Evolutionary conservation across 371 early-diverging fungal species (phyloP).

Genomic region (Mortierella sp.): DNA sequence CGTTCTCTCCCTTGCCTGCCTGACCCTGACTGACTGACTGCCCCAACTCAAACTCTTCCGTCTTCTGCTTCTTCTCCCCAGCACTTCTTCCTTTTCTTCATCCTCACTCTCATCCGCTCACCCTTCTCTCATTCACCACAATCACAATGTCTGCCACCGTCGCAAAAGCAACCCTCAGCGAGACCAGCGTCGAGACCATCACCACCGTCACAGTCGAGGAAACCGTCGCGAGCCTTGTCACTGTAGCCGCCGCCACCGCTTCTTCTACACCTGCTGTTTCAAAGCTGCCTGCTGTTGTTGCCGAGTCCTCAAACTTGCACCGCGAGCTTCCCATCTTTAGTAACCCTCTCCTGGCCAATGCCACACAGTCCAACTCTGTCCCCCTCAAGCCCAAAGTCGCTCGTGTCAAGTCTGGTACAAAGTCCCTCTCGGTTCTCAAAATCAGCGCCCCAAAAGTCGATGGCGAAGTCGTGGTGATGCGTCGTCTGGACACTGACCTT

Average conservation of each 20-base stretch:
- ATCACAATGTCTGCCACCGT: slow-evolving; percentile 32
- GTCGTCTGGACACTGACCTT: slow-evolving; percentile 46
- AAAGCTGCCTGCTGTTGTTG: slow-evolving; percentile 1
- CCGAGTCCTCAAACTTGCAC: slow-evolving; percentile 10
- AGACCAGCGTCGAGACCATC: slow-evolving; percentile 34
- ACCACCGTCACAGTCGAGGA: slow-evolving; percentile 42
- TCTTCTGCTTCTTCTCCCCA: background rate
- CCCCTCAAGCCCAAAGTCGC: slow-evolving; percentile 50
- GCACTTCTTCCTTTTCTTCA: background rate
- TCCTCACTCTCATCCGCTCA: background rate
- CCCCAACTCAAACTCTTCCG: background rate
- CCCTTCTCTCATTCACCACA: background rate
- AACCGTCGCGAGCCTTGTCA: slow-evolving; percentile 27
- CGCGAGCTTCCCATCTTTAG: slow-evolving; percentile 57
- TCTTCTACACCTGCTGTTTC: background rate
- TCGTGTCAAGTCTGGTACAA: slow-evolving; percentile 49
- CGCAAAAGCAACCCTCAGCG: slow-evolving; percentile 27
- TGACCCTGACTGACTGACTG: no score
- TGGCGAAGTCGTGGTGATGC: slow-evolving; percentile 55
- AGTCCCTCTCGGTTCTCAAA: slow-evolving; percentile 42
- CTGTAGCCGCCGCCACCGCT: slow-evolving; percentile 10
- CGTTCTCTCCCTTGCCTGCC: background rate
- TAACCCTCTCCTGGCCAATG: slow-evolving; percentile 54
- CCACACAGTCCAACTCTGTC: slow-evolving; percentile 50
- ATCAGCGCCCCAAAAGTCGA: slow-evolving; percentile 57